Evolutionary conservation across 164 flowering plant genomes (phyloP).

Genomic region (Santalum album): DNA sequence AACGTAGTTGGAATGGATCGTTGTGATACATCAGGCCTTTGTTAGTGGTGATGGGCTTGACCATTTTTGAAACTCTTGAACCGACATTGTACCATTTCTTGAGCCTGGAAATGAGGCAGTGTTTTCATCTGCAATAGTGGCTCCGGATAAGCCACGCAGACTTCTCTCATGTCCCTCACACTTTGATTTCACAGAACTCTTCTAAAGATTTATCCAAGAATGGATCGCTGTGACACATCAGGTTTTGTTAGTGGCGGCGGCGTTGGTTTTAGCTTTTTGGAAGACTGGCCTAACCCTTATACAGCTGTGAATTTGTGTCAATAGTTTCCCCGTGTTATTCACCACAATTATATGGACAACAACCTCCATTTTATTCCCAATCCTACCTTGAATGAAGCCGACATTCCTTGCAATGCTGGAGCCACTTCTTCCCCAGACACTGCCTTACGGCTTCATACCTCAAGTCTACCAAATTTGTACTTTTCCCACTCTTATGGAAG

Average conservation of each 20-base stretch:
- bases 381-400: not conserved
- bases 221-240: too few relatives aligned
- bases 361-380: not conserved
- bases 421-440: not conserved
- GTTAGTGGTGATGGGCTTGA: not conserved
- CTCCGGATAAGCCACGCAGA: too few relatives aligned
- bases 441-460: not conserved
- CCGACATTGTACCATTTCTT: not conserved
- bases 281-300: too few relatives aligned
- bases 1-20: slow-evolving; percentile 1
- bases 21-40: slow-evolving; percentile 1
- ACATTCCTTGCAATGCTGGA: not conserved
- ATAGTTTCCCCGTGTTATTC: too few relatives aligned
- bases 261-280: too few relatives aligned
- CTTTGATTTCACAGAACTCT: too few relatives aligned
- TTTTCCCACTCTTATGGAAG: not conserved
- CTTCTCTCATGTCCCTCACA: too few relatives aligned
- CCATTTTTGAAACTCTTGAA: not conserved
- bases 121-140: not conserved
- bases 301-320: too few relatives aligned
- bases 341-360: not conserved
- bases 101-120: not conserved
- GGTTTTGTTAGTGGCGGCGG: too few relatives aligned
- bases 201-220: too few relatives aligned
- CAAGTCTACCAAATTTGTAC: not conserved